Conservation (phyloP, 1,139 yeast genomes). For the Eremothecium gossypii region DNA sequence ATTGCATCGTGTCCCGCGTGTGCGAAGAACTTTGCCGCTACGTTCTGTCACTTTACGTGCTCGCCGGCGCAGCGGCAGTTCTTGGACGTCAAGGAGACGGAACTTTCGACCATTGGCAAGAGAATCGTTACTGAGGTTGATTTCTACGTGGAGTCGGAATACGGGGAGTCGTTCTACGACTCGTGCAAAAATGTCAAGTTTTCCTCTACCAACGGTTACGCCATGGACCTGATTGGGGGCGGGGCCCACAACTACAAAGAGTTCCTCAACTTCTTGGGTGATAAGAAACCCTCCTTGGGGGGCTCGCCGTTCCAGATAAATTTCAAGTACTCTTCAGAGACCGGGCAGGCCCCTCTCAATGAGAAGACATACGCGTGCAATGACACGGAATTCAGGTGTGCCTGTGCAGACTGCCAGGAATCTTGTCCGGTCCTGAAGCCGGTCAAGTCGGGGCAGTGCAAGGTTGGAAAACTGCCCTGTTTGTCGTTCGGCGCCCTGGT, state of each 20-base stretch:
- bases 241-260: constrained; percentile 70
- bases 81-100: constrained; percentile 54
- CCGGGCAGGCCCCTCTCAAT: constrained; percentile 20
- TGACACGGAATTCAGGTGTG: constrained; percentile 54
- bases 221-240: constrained; percentile 96
- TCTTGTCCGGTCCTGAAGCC: constrained; percentile 63
- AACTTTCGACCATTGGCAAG: constrained; percentile 44
- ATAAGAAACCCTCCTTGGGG: constrained; percentile 84
- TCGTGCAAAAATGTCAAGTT: constrained; percentile 87
- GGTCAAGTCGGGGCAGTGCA: constrained; percentile 36
- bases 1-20: constrained; percentile 96
- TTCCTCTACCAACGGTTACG: constrained; percentile 90
- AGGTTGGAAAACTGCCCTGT: constrained; percentile 59
- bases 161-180: constrained; percentile 61
- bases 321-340: constrained; percentile 40
- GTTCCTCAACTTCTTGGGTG: constrained; percentile 83
- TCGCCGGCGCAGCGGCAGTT: constrained; percentile 75
- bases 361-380: constrained; percentile 42
- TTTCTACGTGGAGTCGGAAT: constrained; percentile 48
- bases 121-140: constrained; percentile 65
- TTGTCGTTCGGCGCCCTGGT: constrained; percentile 55
- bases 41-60: constrained; percentile 87
- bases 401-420: constrained; percentile 81
- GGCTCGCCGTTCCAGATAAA: constrained; percentile 95
- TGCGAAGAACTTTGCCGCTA: constrained; percentile 68